These are phyloP conservation scores for Oryza australiensis DNA, from an alignment of 176 grass and related monocot species.

Conservation along the genomic window DNA sequence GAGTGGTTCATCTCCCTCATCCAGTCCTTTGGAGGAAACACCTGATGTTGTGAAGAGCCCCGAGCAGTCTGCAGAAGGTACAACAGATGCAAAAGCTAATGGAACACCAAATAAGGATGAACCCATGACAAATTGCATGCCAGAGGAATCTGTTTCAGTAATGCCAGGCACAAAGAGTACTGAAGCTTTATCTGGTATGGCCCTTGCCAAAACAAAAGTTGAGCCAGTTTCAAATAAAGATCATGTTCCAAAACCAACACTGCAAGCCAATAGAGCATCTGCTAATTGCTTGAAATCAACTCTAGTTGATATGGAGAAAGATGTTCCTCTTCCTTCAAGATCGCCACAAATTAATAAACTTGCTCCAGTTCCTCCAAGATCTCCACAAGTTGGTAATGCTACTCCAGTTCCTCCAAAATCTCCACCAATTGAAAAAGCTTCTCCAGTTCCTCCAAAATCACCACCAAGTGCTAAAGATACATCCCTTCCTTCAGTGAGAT, in stretches of 20 bases:
- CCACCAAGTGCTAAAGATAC: conserved; percentile 38
- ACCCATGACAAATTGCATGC: neutral
- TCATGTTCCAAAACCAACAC: conserved; percentile 27
- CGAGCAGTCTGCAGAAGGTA: conserved; percentile 37
- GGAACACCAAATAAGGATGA: conserved; percentile 36
- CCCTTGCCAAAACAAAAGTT: conserved; percentile 7
- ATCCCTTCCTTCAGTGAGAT: conserved; percentile 35
- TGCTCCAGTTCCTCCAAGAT: conserved; percentile 24
- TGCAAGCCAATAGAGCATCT: conserved; percentile 27
- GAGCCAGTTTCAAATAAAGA: conserved; percentile 47
- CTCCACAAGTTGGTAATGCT: conserved; percentile 17
- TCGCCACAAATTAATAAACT: conserved; percentile 22
- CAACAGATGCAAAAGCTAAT: conserved; percentile 29
- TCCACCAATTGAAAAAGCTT: conserved; percentile 25
- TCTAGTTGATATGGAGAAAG: conserved; percentile 44
- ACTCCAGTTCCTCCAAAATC: conserved; percentile 30
- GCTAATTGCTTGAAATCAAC: conserved; percentile 30
- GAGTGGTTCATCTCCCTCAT: conserved; percentile 53
- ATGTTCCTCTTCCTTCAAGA: conserved; percentile 35
- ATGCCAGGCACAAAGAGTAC: conserved; percentile 15
- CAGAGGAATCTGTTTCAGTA: conserved; percentile 40
- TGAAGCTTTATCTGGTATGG: conserved; percentile 30
- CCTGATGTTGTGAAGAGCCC: conserved; percentile 36
- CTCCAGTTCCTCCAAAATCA: conserved; percentile 18
- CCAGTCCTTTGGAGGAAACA: conserved; percentile 53